These are phyloP conservation scores for Sedum album DNA, from an alignment of 164 flowering plant genomes.

Conservation along the genomic window DNA sequence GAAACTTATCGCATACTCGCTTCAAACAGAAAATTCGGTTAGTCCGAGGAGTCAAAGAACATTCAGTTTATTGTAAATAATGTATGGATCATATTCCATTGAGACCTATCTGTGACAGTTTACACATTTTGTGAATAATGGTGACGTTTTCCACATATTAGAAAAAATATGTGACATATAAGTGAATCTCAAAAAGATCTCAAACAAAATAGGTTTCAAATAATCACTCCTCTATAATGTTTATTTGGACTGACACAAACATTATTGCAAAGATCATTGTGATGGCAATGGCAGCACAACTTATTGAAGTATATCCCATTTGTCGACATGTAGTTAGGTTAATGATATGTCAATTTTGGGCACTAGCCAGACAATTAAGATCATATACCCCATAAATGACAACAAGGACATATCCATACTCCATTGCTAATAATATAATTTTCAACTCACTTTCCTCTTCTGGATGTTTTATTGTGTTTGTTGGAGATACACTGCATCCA, in stretches of 20 bases:
- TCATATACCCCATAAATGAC: not conserved
- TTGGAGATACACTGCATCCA: constrained; percentile 1
- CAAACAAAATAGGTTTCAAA: too few species aligned
- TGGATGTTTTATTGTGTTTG: not conserved
- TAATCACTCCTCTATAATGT: not conserved
- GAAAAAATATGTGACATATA: too few species aligned
- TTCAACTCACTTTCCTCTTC: too few species aligned
- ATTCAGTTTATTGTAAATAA: too few species aligned
- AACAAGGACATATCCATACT: not conserved
- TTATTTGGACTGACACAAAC: not conserved
- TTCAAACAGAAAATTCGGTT: too few species aligned
- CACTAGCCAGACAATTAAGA: not conserved
- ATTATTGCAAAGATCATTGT: not conserved
- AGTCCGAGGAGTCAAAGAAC: too few species aligned
- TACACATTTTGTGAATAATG: too few species aligned
- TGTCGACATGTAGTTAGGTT: not conserved
- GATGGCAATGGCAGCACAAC: not conserved
- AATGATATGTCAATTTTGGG: not conserved
- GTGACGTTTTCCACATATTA: too few species aligned
- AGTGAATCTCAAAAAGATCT: too few species aligned
- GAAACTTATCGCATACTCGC: too few species aligned
- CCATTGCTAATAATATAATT: not conserved
- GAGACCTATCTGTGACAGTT: too few species aligned
- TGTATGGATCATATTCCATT: too few species aligned
- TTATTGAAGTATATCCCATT: constrained; percentile 1